Evolutionary conservation across 805 yeast species (phyloP).

Genomic region (Spathaspora hagerdaliae): DNA sequence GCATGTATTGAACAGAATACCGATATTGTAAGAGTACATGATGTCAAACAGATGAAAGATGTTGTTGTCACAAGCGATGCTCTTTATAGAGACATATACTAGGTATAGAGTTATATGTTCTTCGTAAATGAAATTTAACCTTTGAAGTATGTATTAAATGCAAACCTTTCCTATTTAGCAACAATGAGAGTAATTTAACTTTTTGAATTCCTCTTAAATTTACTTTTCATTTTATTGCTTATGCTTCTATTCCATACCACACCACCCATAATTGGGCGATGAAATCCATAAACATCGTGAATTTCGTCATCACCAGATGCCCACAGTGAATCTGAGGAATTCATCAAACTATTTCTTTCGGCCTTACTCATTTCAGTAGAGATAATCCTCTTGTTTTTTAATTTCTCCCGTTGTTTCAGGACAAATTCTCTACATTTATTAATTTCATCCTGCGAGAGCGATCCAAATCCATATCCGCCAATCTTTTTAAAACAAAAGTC

Average conservation of each 20-base stretch:
- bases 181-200: too few species aligned
- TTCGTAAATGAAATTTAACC: too few species aligned
- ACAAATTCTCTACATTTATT: constrained; percentile 76
- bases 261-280: constrained; percentile 46
- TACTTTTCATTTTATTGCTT: constrained; percentile 49
- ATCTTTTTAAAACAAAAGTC: constrained; percentile 73
- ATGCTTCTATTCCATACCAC: constrained; percentile 63
- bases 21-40: constrained; percentile 87
- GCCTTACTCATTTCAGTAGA: constrained; percentile 35
- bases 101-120: too few species aligned
- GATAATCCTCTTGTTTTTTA: constrained; percentile 20
- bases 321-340: constrained; percentile 4
- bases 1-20: constrained; percentile 71
- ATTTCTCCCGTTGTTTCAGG: constrained; percentile 50
- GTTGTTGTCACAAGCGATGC: constrained; percentile 67
- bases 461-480: constrained; percentile 62
- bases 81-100: constrained; percentile 40
- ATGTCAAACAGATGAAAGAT: constrained; percentile 52
- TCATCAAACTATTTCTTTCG: constrained; percentile 30
- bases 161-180: too few species aligned
- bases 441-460: constrained; percentile 78
- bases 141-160: too few species aligned
- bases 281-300: constrained; percentile 43
- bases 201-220: constrained; percentile 14
- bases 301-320: constrained; percentile 22